Evolutionary conservation across 129 eudicot species (phyloP).

Genomic region (Lactuca sativa): DNA sequence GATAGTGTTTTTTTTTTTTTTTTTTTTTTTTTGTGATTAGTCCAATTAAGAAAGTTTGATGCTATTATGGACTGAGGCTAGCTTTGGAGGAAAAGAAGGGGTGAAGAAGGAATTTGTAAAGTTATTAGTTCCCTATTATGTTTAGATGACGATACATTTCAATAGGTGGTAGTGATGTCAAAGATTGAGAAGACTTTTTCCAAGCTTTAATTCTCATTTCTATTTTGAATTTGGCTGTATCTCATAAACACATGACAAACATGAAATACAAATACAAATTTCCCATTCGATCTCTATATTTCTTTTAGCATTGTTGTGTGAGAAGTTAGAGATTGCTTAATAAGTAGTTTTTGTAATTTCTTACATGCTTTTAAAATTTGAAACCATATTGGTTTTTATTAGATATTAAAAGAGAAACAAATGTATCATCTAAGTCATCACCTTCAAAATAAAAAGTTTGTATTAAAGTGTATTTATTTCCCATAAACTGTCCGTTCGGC

Average conservation of each 20-base stretch:
- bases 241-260: not conserved
- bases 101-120: constrained; percentile 88
- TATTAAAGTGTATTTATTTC: not conserved
- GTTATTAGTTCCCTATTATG: constrained; percentile 85
- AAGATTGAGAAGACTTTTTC: constrained; percentile 44
- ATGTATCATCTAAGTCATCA: not conserved
- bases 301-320: too few species aligned
- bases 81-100: constrained; percentile 92
- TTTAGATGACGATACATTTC: constrained; percentile 81
- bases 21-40: too few species aligned
- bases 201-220: not conserved
- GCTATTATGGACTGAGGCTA: constrained; percentile 39
- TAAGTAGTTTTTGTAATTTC: too few species aligned
- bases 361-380: too few species aligned
- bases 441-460: not conserved
- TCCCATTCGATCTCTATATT: too few species aligned
- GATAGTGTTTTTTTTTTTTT: too few species aligned
- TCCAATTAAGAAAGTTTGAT: not conserved
- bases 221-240: constrained; percentile 5
- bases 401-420: too few species aligned
- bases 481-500: not conserved
- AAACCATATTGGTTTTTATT: too few species aligned
- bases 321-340: too few species aligned
- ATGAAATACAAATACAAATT: not conserved
- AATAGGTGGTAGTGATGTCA: constrained; percentile 88